These are phyloP conservation scores for Salix purpurea DNA, from an alignment of 345 rosid genomes.

Conservation along the genomic window DNA sequence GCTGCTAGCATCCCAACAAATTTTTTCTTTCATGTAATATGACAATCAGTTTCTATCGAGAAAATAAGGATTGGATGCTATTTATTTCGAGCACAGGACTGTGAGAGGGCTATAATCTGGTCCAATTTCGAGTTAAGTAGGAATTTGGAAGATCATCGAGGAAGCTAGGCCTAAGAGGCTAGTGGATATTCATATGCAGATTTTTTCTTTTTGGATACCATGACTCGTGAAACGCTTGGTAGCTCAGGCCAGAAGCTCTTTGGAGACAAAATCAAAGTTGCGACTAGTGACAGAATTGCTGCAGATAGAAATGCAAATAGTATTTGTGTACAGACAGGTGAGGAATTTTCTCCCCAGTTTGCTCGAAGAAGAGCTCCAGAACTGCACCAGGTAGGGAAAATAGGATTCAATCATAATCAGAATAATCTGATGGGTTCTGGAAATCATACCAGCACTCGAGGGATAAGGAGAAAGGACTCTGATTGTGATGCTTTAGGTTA, in stretches of 20 bases:
- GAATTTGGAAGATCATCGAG: background rate
- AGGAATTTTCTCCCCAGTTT: constrained; percentile 70
- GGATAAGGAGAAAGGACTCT: constrained; percentile 39
- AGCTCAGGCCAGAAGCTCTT: constrained; percentile 31
- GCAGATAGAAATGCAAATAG: constrained; percentile 28
- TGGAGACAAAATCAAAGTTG: constrained; percentile 23
- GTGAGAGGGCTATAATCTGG: constrained; percentile 1
- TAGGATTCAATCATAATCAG: constrained; percentile 21
- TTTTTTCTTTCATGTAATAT: background rate
- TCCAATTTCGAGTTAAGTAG: background rate
- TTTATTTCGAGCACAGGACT: background rate
- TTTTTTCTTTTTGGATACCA: constrained; percentile 14
- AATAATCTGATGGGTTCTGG: constrained; percentile 34
- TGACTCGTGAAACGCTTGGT: constrained; percentile 50
- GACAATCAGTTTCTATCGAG: background rate
- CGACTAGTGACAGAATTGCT: constrained; percentile 1
- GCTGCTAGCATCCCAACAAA: background rate
- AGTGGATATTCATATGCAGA: constrained; percentile 5
- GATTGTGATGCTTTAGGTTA: constrained; percentile 36
- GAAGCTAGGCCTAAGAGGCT: background rate
- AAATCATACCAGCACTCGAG: constrained; percentile 37
- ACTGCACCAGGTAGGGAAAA: constrained; percentile 11
- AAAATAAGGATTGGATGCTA: background rate
- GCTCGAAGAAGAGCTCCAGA: constrained; percentile 34
- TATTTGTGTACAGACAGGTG: constrained; percentile 68